phyloP scores from a whole-genome alignment of 257 asterid genomes.

The Solanum rostratum region DNA sequence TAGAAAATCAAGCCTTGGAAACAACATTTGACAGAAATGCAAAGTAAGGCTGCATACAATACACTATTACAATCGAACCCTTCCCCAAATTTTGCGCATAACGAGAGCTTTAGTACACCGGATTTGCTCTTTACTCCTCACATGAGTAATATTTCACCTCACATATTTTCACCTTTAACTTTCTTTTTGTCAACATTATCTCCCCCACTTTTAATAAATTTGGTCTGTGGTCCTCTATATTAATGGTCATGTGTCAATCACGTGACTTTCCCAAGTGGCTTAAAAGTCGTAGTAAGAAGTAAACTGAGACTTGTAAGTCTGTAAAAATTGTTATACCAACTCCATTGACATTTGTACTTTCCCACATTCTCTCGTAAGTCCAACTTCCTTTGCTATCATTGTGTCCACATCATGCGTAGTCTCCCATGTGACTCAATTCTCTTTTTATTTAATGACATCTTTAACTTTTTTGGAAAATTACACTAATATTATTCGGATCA shows the following conservation, averaged over 20 bases:
- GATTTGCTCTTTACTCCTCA: too few relatives aligned
- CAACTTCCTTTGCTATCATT: constrained; percentile 33
- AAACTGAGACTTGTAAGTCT: background rate
- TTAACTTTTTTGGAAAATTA: background rate
- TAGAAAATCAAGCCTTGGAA: too few relatives aligned
- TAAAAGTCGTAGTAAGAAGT: background rate
- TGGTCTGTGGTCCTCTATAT: constrained; percentile 8
- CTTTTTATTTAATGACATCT: background rate
- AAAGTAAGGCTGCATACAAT: too few relatives aligned
- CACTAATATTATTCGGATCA: background rate
- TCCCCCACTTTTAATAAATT: background rate
- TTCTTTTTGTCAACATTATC: constrained; percentile 32
- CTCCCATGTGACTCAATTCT: constrained; percentile 25
- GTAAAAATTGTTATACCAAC: background rate
- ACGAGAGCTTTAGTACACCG: too few relatives aligned
- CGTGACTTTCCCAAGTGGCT: constrained; percentile 25
- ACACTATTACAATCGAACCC: too few relatives aligned
- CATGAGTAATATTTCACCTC: background rate
- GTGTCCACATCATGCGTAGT: constrained; percentile 64
- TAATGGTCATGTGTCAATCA: constrained; percentile 17
- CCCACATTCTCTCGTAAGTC: constrained; percentile 28
- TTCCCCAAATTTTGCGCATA: too few relatives aligned
- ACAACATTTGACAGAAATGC: too few relatives aligned
- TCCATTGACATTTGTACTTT: constrained; percentile 17
- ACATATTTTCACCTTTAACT: constrained; percentile 7